Conservation (phyloP, 768 basidiomycete species). For the Mycena floridula region DNA sequence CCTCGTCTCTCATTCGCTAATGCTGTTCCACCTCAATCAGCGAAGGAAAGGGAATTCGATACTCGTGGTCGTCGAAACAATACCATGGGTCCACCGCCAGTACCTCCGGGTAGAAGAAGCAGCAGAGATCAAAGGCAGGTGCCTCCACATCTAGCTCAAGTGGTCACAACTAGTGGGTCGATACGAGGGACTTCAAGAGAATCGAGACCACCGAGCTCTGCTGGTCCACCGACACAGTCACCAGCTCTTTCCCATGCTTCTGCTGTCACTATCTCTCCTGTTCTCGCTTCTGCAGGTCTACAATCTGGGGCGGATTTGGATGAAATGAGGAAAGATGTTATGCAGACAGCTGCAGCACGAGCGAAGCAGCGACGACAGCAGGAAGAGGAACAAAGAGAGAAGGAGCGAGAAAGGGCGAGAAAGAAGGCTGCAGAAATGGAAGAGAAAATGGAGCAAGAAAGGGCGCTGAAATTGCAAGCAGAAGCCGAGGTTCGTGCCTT, state of each 20-base stretch:
- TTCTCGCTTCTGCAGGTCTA: conserved; percentile 14
- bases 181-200: conserved; percentile 40
- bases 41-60: too few relatives aligned
- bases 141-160: conserved; percentile 50
- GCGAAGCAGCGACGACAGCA: conserved; percentile 74
- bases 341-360: conserved; percentile 82
- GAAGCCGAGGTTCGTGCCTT: background rate
- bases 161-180: conserved; percentile 13
- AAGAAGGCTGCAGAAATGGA: conserved; percentile 76
- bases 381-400: conserved; percentile 80
- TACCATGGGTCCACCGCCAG: conserved; percentile 48
- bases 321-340: conserved; percentile 63
- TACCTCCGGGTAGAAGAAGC: conserved; percentile 35
- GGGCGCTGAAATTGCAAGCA: too few relatives aligned
- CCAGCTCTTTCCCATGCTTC: conserved; percentile 38
- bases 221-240: conserved; percentile 31
- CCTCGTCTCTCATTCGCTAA: too few relatives aligned
- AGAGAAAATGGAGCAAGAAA: conserved; percentile 47
- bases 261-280: conserved; percentile 28
- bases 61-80: conserved; percentile 34
- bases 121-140: conserved; percentile 49
- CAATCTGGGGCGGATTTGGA: conserved; percentile 44
- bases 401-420: conserved; percentile 72
- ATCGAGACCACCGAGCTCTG: conserved; percentile 26
- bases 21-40: too few relatives aligned